Evolutionary conservation across 2,329 filamentous ascomycete genomes (phyloP).

Genomic region (Sordariomycetes sp.): DNA sequence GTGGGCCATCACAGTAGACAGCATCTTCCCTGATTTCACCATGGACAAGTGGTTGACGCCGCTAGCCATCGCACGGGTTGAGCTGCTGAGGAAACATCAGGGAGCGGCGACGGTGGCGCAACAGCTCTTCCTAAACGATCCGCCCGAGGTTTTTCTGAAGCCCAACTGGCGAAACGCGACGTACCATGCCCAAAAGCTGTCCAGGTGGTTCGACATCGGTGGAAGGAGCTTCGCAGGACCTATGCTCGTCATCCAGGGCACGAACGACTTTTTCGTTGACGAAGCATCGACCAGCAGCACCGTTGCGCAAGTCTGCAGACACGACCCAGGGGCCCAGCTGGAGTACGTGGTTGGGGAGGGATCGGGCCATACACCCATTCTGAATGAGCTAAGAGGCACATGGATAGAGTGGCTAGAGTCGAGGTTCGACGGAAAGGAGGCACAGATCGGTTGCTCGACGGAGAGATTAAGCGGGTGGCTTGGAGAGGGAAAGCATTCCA

Average conservation of each 20-base stretch:
- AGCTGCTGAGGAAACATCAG: constrained; percentile 5
- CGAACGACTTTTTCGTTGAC: constrained; percentile 11
- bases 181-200: constrained; percentile 1
- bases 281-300: background rate
- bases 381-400: no score
- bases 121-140: background rate
- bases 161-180: constrained; percentile 1
- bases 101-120: background rate
- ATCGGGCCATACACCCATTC: no score
- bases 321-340: no score
- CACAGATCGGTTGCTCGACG: no score
- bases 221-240: constrained; percentile 19
- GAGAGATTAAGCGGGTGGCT: no score
- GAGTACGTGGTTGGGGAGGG: no score
- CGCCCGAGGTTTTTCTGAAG: background rate
- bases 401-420: no score
- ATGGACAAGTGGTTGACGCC: constrained; percentile 19
- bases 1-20: background rate
- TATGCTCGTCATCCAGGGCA: constrained; percentile 24
- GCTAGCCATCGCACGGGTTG: constrained; percentile 4
- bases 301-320: no score
- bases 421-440: no score
- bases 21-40: constrained; percentile 8
- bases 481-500: no score
- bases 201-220: constrained; percentile 17